phyloP scores from a whole-genome alignment of 108 stramenopile genomes.

The Aurantiochytrium sp. region DNA sequence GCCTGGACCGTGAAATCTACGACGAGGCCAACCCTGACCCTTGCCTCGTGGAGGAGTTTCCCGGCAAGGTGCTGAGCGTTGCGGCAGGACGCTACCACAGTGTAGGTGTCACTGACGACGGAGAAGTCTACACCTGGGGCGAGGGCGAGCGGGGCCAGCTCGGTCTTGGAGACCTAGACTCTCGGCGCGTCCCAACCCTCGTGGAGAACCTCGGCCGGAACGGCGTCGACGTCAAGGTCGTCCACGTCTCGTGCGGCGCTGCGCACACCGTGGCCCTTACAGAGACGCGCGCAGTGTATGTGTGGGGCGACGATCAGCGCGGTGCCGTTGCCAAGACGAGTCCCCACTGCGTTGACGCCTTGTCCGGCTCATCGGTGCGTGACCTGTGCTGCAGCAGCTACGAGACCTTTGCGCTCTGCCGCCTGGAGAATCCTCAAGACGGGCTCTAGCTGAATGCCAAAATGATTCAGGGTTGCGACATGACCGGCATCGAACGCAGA shows the following conservation, averaged over 20 bases:
- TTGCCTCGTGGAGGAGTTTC: not conserved
- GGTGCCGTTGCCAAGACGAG: not conserved
- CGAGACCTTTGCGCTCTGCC: not conserved
- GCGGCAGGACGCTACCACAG: slow-evolving; percentile 53
- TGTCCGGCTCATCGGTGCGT: not conserved
- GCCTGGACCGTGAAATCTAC: slow-evolving; percentile 46
- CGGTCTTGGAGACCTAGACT: slow-evolving; percentile 40
- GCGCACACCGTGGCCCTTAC: not conserved
- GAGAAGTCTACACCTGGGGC: slow-evolving; percentile 43
- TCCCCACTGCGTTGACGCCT: not conserved
- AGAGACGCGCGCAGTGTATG: not conserved
- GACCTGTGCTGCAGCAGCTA: not conserved
- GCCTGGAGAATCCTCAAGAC: slow-evolving; percentile 14
- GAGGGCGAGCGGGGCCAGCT: slow-evolving; percentile 46
- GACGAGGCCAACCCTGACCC: slow-evolving; percentile 32
- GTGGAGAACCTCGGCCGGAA: slow-evolving; percentile 2
- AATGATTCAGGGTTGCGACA: not conserved
- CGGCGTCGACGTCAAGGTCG: not conserved
- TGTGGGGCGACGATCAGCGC: not conserved
- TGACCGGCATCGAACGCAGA: not conserved
- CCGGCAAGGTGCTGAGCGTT: slow-evolving; percentile 33
- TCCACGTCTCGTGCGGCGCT: not conserved
- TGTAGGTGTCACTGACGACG: slow-evolving; percentile 41
- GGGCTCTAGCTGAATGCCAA: not conserved
- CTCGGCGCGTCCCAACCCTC: slow-evolving; percentile 36